phyloP scores from a whole-genome alignment of 2,329 filamentous ascomycete genomes.

The Nothophaeocryptopus gaeumannii region DNA sequence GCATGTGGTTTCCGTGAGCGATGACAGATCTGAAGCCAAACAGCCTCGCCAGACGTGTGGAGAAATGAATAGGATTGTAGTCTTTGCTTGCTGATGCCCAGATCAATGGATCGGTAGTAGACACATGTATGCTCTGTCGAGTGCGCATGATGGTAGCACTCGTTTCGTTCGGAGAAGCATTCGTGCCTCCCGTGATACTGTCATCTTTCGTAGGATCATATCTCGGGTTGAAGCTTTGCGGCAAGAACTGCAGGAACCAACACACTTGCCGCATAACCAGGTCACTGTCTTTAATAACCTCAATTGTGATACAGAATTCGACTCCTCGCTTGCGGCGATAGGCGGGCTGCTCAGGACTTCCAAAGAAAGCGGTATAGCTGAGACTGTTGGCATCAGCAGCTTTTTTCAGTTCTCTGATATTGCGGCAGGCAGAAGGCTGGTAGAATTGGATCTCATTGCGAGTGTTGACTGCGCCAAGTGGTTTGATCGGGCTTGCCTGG shows the following conservation, averaged over 20 bases:
- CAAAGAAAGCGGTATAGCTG: conserved; percentile 13
- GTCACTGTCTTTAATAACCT: background rate
- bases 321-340: conserved; percentile 18
- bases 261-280: conserved; percentile 13
- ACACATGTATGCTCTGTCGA: background rate
- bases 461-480: conserved; percentile 21
- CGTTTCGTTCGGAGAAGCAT: too few species aligned
- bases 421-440: conserved; percentile 8
- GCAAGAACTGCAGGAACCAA: conserved; percentile 17
- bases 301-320: conserved; percentile 19
- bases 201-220: background rate
- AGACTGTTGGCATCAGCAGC: conserved; percentile 1
- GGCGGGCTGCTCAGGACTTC: conserved; percentile 9
- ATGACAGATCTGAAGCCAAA: conserved; percentile 21
- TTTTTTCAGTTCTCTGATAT: background rate
- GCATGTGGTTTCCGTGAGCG: conserved; percentile 23
- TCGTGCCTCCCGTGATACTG: too few species aligned
- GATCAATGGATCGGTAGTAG: conserved; percentile 7
- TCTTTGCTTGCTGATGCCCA: conserved; percentile 23
- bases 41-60: conserved; percentile 9
- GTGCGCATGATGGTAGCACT: too few species aligned
- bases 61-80: conserved; percentile 24
- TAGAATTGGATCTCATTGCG: conserved; percentile 14
- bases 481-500: conserved; percentile 16
- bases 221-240: conserved; percentile 2